Base-by-base conservation (phyloP, 2,329 filamentous ascomycete genomes). In the Clarireedia paspali region DNA sequence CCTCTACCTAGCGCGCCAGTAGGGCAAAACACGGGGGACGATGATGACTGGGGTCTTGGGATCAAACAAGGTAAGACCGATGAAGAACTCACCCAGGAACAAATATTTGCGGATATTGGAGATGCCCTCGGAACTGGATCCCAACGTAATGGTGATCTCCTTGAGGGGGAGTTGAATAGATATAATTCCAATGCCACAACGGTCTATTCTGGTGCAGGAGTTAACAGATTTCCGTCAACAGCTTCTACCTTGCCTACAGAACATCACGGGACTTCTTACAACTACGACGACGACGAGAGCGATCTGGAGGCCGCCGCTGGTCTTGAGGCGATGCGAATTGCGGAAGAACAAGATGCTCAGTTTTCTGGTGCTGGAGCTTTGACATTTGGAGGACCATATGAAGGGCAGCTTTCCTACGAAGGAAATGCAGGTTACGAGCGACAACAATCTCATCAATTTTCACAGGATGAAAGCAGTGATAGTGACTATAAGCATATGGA, bases 271-370 rank as follows among this genome's bases (percentile, higher is more conserved):
- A 57, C 60, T 14, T 58, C 72, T 10, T 66, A 64, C 27, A 72
- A 78, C 27, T 77, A 77, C 20, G 87, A 74, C 17, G 78, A 78
- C 12, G 87, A 92, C 54, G 90, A 95, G 50, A 95, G 90, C 67
- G 92, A 97, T 67, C 84, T 88, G 0, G 92, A 96, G 70, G 92
- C 88, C 20, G 85, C 87, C 40, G 89, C 89, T 58, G 92, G 94
- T 15, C 74, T 95, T 51, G 81, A 88, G 67, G 91, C 91, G 62
- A 83, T 97, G 79, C 84, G 84, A 57, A 83, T 91, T 72, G 91
- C 90, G 4, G 90, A 95, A 59, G 82, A 90, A 69, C 78, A 84
- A 68, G 88, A 95, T 58, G 83, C 84, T 50, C 82, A 83, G 50
- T 77, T 81, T 56, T 80, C 81, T 47, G 60, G 62, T 84, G 81